Evolutionary conservation across 257 asterid species (phyloP), one percentile per base, ranked within the genome.

Genomic region (Rehmannia glutinosa): DNA sequence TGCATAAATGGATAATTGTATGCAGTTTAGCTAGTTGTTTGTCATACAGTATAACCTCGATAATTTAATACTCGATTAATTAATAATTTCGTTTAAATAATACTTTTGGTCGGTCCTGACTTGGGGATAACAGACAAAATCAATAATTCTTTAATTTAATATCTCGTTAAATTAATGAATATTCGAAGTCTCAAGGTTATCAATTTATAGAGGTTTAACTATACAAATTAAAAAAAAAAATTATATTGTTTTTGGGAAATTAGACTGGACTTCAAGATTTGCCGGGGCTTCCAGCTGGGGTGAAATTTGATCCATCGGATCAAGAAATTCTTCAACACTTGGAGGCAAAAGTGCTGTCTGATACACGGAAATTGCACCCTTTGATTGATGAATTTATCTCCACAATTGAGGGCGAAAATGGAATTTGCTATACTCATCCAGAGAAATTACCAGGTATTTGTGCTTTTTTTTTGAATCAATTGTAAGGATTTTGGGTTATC

Each of bases 281-380:
- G 74, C 87, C 78, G 21, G 90, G 87, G 6, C 57, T 84, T 19
- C 90, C 88, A 0, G 86, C 86, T 8, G 91, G 91, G 55, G 88
- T 85, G 75, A 85, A 85, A 59, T 85, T 85, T 49, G 92, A 85
- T 73, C 92, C 92, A 6, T 78, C 88, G 0, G 92, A 85, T 74
- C 86, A 80, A 69, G 88, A 85, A 73, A 82, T 85, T 38, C 75
- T 85, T 4, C 74, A 78, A 21, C 88, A 85, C 64, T 74, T 85
- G 72, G 83, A 82, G 55, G 92, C 86, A 1, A 82, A 85, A 70
- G 88, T 76, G 23, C 12, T 50, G 9, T 59, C 61, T 3, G 82
- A 80, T 75, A 41, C 38, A 0, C 54, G 62, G 32, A 82, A 69
- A 38, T 42, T 77, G 12, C 91, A 82, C 67, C 92, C 92, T 20